These are phyloP conservation scores for Aspergillus japonicus DNA, from an alignment of 2,329 filamentous ascomycete species.

Conservation along the genomic window DNA sequence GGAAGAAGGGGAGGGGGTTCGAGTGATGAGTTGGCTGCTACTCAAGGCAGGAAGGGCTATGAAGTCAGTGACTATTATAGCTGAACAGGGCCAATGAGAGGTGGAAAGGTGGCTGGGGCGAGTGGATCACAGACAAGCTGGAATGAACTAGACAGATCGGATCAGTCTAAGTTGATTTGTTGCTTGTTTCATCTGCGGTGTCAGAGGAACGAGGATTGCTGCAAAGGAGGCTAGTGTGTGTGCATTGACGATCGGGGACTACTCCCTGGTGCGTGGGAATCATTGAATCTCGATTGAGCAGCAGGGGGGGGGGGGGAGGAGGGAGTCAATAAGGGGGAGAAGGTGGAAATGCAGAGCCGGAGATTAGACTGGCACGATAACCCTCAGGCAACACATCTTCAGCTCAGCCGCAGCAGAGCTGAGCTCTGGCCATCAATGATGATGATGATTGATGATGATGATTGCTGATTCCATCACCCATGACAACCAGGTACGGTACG, in stretches of 20 bases:
- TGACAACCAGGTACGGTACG: not conserved
- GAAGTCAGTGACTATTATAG: conserved; percentile 18
- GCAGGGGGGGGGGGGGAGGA: not conserved
- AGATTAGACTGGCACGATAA: not conserved
- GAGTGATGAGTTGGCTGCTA: conserved; percentile 14
- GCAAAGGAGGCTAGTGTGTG: not conserved
- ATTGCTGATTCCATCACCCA: not conserved
- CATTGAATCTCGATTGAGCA: not conserved
- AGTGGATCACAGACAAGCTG: conserved; percentile 11
- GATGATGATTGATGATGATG: not conserved
- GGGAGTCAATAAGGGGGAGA: not conserved
- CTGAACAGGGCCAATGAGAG: conserved; percentile 16
- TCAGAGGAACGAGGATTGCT: not conserved
- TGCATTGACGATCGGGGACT: not conserved
- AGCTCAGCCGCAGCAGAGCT: not conserved
- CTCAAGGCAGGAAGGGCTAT: conserved; percentile 14
- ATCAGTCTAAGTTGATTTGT: conserved; percentile 12
- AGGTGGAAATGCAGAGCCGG: not conserved
- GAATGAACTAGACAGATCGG: conserved; percentile 18
- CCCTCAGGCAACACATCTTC: not conserved
- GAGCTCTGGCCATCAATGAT: not conserved
- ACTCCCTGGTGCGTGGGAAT: not conserved
- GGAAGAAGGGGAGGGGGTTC: conserved; percentile 1
- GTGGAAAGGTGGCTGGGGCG: conserved; percentile 17
- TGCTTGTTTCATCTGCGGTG: conserved; percentile 1